Percentiles rank a stretch among this genome's conserved stretches.
Evolutionary conservation across 2,329 filamentous ascomycete genomes (phyloP).

Genomic region (Claviceps monticola): DNA sequence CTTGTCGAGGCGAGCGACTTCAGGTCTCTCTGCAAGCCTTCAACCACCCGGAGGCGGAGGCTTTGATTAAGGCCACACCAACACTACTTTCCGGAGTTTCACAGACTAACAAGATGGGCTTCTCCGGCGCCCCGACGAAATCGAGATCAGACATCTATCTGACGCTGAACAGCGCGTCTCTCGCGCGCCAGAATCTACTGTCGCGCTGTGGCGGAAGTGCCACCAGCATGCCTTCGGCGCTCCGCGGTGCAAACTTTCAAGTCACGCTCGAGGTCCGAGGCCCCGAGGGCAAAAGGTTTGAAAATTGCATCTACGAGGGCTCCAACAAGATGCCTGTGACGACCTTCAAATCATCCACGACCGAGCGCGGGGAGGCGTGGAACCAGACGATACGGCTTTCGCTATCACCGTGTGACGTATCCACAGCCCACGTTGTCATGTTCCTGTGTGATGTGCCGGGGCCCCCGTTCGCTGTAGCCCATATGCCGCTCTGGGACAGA

Average conservation of each 20-base stretch:
- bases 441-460: constrained; percentile 76
- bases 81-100: constrained; percentile 71
- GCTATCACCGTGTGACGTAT: constrained; percentile 66
- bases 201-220: constrained; percentile 60
- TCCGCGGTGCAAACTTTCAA: constrained; percentile 64
- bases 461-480: constrained; percentile 79
- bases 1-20: constrained; percentile 57
- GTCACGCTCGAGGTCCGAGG: constrained; percentile 80
- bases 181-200: constrained; percentile 62
- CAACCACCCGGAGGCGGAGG: constrained; percentile 61
- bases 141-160: constrained; percentile 90
- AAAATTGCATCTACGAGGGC: constrained; percentile 74
- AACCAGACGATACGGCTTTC: constrained; percentile 74
- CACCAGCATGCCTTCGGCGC: constrained; percentile 47
- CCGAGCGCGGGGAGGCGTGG: constrained; percentile 72
- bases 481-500: constrained; percentile 88
- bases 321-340: constrained; percentile 69
- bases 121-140: constrained; percentile 81
- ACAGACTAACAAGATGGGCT: constrained; percentile 80
- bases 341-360: constrained; percentile 75
- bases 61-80: constrained; percentile 71
- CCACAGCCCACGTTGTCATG: constrained; percentile 74
- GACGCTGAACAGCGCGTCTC: constrained; percentile 64
- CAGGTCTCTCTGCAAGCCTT: constrained; percentile 72
- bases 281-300: constrained; percentile 64